A percentile compares a stretch with the other conserved stretches of the same genome.
These are phyloP conservation scores for Curvularia sp. DNA, from an alignment of 2,329 filamentous ascomycete species.

Conservation along the genomic window DNA sequence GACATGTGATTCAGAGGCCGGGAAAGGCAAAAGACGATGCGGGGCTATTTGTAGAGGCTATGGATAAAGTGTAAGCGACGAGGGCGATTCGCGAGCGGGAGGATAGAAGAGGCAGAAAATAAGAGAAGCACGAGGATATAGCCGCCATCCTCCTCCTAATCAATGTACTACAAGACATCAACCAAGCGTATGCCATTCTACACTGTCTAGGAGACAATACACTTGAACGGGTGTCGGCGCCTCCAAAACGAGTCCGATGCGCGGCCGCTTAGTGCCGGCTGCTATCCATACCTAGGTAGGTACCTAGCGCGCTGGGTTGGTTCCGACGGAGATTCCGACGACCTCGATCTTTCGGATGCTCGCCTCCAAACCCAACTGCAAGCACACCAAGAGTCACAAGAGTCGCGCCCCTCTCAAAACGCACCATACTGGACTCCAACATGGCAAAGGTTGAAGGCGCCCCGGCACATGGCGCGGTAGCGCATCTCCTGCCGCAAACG, in stretches of 20 bases:
- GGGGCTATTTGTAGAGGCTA: neutral
- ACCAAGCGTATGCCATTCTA: too few species aligned
- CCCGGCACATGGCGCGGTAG: slow-evolving; percentile 64
- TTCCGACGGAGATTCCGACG: slow-evolving; percentile 18
- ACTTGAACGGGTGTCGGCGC: neutral
- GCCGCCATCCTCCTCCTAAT: too few species aligned
- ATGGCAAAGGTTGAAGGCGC: slow-evolving; percentile 57
- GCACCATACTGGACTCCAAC: neutral
- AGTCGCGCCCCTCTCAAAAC: neutral
- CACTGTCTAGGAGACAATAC: too few species aligned
- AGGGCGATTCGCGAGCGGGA: too few species aligned
- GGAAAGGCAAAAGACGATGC: neutral
- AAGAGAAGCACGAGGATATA: too few species aligned
- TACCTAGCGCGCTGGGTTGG: too few species aligned
- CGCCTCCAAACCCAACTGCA: slow-evolving; percentile 5
- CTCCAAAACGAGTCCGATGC: slow-evolving; percentile 10
- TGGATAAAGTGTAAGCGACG: too few species aligned
- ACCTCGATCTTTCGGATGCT: slow-evolving; percentile 11
- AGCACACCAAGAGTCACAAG: neutral
- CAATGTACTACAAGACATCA: too few species aligned
- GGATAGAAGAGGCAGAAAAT: too few species aligned
- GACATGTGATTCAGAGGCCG: neutral
- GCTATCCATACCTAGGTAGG: too few species aligned
- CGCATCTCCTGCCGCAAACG: slow-evolving; percentile 80
- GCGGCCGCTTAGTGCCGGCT: slow-evolving; percentile 31